Base-by-base conservation (phyloP, 108 stramenopile genomes). In the Fragilaria radians region DNA sequence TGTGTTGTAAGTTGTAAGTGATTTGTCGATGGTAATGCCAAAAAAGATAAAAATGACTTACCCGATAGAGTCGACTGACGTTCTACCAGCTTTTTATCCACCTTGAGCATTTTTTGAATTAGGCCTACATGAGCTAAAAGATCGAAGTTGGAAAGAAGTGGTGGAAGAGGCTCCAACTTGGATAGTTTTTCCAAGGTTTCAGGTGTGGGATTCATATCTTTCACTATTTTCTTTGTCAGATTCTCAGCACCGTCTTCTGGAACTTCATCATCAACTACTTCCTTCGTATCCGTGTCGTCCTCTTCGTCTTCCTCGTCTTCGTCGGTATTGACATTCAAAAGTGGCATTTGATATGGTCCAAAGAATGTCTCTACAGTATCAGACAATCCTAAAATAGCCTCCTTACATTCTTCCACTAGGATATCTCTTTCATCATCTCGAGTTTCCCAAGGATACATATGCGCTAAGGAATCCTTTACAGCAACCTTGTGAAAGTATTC, bases 331-430 rank as follows among this genome's bases (percentile, higher is more conserved):
- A 72, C 75, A 7, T 74, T 61, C 25, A 79, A 62, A 17, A 61
- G 59, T 22, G 78, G 67, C 66, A 92, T 71, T 46, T 79, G 74
- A 57, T 76, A 89, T 0, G 91, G 91, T 3, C 91, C 91, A 22
- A 70, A 81, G 54, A 93, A 93, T 7, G 88, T 88, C 5, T 75
- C 78, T 31, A 75, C 70, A 0, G 75, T 57, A n/a, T 17, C 25
- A 57, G 79, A 79, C 59, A 93, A 62, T 30, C 62, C 72, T 32
- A 89, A 59, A 61, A 93, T 93, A 3, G 77, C 83, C 23, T 93
- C 91, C 53, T 71, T 83, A 61, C 91, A 93, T 65, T 93, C 91
- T 29, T 93, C 91, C 36, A 88, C 86, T 42, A 93, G 59, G 63
- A 93, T 93, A 59, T 87, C 91, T 60, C 88, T 74, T 64, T 87